phyloP scores from a whole-genome alignment of 306 rosid genomes.

The Abrus pulchellus region DNA sequence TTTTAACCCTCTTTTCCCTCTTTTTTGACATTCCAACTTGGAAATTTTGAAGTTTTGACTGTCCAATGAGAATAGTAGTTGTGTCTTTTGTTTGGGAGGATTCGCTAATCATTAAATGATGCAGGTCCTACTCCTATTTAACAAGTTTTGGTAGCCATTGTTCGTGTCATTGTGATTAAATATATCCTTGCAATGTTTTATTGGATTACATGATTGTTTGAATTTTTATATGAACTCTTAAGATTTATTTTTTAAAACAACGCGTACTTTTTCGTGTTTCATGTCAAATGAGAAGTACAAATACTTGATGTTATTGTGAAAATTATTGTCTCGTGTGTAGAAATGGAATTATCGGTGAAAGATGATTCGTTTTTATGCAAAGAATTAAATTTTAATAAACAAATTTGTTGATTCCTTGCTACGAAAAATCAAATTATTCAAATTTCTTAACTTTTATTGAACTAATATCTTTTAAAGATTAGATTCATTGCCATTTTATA shows the following conservation, averaged over 20 bases:
- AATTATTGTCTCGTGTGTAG: neutral
- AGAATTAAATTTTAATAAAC: neutral
- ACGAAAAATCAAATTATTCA: neutral
- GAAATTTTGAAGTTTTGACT: constrained; percentile 17
- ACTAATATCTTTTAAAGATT: neutral
- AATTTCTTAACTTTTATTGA: neutral
- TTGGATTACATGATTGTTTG: neutral
- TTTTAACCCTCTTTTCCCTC: neutral
- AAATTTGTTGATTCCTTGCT: neutral
- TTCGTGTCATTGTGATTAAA: no score
- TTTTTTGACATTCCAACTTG: neutral
- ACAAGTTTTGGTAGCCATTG: no score
- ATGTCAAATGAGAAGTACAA: neutral
- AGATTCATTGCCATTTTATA: neutral
- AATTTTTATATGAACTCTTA: neutral
- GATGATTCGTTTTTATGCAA: neutral
- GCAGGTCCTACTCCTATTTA: neutral
- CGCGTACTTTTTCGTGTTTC: neutral
- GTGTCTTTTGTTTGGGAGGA: neutral
- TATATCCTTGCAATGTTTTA: neutral
- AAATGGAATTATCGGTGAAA: neutral
- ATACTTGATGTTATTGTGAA: neutral
- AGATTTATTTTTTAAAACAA: neutral
- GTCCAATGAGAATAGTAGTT: constrained; percentile 5
- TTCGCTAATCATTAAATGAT: neutral